Evolutionary conservation across 192 early-diverging fungal genomes (phyloP).

Genomic region (Coemansia sp.): DNA sequence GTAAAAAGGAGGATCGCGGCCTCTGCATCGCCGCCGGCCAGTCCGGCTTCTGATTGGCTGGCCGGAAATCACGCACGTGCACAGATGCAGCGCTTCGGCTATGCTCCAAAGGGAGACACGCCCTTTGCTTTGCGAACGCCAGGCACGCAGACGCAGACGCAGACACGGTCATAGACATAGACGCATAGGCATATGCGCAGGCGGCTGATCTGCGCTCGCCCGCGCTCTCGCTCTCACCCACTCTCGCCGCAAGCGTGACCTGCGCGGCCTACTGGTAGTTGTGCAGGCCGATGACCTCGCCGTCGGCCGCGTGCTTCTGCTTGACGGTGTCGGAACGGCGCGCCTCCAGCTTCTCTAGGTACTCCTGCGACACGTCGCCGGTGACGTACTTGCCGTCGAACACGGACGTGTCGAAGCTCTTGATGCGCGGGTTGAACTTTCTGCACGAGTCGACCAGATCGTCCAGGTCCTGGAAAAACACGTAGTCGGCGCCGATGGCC

Average conservation of each 20-base stretch:
- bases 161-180: too few relatives aligned
- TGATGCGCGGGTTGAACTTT: constrained; percentile 81
- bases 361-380: constrained; percentile 67
- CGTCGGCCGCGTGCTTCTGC: constrained; percentile 30
- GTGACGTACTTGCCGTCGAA: constrained; percentile 95
- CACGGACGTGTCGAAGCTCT: constrained; percentile 91
- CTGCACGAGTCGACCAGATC: constrained; percentile 82
- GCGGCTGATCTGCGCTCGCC: too few relatives aligned
- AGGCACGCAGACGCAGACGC: not conserved
- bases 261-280: constrained; percentile 45
- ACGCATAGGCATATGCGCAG: too few relatives aligned
- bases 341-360: constrained; percentile 58
- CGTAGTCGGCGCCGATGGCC: constrained; percentile 89
- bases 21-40: not conserved
- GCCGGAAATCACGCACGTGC: not conserved
- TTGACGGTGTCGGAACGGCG: constrained; percentile 46
- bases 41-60: not conserved
- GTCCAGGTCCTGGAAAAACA: constrained; percentile 89
- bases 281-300: constrained; percentile 53
- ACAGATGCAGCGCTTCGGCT: not conserved
- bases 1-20: not conserved
- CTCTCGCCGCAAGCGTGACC: too few relatives aligned
- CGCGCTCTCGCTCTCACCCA: too few relatives aligned
- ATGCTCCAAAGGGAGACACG: too few relatives aligned
- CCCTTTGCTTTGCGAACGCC: not conserved